Percentiles rank a stretch among this genome's conserved stretches.
Evolutionary conservation across 306 rosid genomes (phyloP).

Genomic region (Cucumis hystrix): DNA sequence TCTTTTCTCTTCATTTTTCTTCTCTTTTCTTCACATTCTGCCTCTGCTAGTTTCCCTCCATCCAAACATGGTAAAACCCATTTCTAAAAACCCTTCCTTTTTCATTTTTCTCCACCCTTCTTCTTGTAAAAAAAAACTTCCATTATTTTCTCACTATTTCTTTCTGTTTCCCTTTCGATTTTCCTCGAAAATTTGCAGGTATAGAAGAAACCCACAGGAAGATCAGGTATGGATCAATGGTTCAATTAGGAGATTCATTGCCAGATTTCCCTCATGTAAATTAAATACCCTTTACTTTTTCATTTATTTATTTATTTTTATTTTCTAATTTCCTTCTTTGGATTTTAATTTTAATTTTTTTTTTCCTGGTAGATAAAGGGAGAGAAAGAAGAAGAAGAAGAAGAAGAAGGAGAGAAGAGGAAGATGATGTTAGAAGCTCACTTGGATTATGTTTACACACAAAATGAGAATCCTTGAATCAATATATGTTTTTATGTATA

Average conservation of each 20-base stretch:
- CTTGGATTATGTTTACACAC: constrained; percentile 82
- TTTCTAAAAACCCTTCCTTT: not conserved
- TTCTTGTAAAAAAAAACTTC: too few species aligned
- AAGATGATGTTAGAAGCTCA: constrained; percentile 63
- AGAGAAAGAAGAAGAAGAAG: constrained; percentile 10
- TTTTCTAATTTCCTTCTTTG: not conserved
- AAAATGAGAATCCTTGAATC: constrained; percentile 37
- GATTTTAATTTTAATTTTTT: not conserved
- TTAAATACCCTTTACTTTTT: not conserved
- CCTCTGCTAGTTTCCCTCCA: constrained; percentile 19
- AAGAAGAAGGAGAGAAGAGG: constrained; percentile 31
- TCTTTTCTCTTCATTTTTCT: constrained; percentile 22
- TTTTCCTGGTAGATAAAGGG: constrained; percentile 19
- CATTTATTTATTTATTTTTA: too few species aligned
- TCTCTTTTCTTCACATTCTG: constrained; percentile 20
- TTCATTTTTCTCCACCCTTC: too few species aligned
- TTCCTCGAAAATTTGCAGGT: constrained; percentile 2
- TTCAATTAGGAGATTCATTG: not conserved
- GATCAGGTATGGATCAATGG: not conserved
- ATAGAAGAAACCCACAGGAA: not conserved
- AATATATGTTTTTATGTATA: not conserved
- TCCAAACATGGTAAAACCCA: constrained; percentile 24
- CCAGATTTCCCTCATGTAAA: not conserved
- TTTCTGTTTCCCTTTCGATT: not conserved
- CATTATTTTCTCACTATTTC: not conserved